These are phyloP conservation scores for Botrytis medusae DNA, from an alignment of 2,329 filamentous ascomycete genomes.

Conservation along the genomic window DNA sequence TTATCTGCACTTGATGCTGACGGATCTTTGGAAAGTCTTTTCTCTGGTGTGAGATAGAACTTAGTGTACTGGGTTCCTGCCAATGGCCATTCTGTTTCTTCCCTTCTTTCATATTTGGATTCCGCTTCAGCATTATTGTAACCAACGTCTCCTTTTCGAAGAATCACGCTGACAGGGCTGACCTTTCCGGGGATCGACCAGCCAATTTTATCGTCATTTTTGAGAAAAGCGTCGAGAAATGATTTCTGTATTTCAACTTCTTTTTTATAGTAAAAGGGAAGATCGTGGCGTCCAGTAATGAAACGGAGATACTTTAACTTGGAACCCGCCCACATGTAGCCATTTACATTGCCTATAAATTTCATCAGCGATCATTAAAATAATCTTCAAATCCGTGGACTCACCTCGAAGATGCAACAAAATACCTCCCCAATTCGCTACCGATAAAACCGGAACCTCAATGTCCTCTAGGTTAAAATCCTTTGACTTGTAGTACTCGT, in stretches of 20 bases:
- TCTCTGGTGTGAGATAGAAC: not conserved
- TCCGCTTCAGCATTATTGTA: not conserved
- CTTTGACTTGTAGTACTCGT: not conserved
- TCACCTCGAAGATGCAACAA: not conserved
- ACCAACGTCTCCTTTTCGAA: slow-evolving; percentile 68
- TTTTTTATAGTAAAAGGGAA: slow-evolving; percentile 70
- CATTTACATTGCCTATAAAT: not conserved
- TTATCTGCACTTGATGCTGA: not conserved
- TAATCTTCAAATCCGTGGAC: not conserved
- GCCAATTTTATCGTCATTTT: slow-evolving; percentile 61
- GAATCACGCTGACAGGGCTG: slow-evolving; percentile 58
- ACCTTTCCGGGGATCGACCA: slow-evolving; percentile 59
- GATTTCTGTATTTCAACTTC: slow-evolving; percentile 66
- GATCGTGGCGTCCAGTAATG: slow-evolving; percentile 68
- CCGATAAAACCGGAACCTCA: not conserved
- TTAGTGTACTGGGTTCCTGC: not conserved
- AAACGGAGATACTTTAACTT: slow-evolving; percentile 68
- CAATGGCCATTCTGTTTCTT: not conserved
- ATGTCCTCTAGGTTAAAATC: not conserved
- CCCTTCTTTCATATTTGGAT: not conserved
- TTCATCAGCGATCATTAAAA: not conserved
- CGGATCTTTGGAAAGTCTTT: not conserved
- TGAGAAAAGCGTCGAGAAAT: slow-evolving; percentile 71
- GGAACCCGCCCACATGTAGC: slow-evolving; percentile 56
- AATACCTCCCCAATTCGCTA: not conserved